These are phyloP conservation scores for Mortierella sp. DNA, from an alignment of 371 early-diverging fungal genomes.

Conservation along the genomic window DNA sequence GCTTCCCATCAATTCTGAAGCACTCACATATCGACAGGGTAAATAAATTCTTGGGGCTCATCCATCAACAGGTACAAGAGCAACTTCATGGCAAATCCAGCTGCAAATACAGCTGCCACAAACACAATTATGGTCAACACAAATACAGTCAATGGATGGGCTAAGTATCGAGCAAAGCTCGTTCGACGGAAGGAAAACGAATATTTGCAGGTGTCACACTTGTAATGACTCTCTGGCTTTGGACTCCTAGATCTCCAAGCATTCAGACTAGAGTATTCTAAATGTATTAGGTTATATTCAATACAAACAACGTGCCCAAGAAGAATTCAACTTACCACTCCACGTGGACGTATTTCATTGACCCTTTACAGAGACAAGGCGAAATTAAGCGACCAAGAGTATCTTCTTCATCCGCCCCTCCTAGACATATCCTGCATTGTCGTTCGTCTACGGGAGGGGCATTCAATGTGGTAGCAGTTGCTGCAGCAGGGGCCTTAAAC, in stretches of 20 bases:
- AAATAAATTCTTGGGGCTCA: conserved; percentile 42
- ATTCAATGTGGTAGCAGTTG: conserved; percentile 12
- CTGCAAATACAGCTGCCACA: conserved; percentile 38
- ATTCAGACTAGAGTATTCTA: conserved; percentile 23
- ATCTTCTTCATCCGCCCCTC: conserved; percentile 56
- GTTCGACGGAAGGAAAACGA: conserved; percentile 53
- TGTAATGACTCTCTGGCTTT: conserved; percentile 51
- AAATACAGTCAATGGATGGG: conserved; percentile 50
- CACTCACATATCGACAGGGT: conserved; percentile 48
- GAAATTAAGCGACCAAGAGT: conserved; percentile 58
- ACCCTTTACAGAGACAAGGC: conserved; percentile 63
- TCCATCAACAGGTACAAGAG: conserved; percentile 47
- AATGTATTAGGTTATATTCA: not conserved
- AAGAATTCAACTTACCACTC: conserved; percentile 30
- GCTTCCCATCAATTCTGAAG: not conserved
- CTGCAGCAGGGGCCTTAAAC: not conserved
- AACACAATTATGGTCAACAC: conserved; percentile 44
- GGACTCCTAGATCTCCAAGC: conserved; percentile 50
- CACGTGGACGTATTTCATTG: conserved; percentile 57
- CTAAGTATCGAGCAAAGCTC: conserved; percentile 48
- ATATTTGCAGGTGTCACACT: conserved; percentile 55
- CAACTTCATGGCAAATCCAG: conserved; percentile 55
- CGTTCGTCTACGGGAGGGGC: conserved; percentile 50
- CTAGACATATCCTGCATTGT: conserved; percentile 61
- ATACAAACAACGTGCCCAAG: not conserved